Evolutionary conservation across 116 monocot genomes (phyloP), one percentile per base, ranked within the genome.

Genomic region (Thalassia testudinum): DNA sequence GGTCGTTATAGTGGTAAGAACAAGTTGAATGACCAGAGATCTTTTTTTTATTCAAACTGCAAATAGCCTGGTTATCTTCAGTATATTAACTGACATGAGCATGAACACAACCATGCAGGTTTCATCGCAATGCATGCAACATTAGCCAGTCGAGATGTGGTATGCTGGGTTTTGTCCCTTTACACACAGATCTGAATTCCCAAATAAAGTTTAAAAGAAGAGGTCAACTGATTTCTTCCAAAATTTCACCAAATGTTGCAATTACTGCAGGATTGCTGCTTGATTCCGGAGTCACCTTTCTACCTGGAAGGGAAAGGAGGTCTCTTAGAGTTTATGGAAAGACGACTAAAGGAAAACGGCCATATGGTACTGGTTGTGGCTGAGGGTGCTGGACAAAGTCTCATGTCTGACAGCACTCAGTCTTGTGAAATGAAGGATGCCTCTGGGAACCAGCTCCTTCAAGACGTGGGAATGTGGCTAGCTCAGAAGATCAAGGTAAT

Each of bases 61-160:
- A n/a, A n/a, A n/a, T n/a, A n/a, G n/a, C n/a, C n/a, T n/a, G n/a
- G n/a, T n/a, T n/a, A n/a, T n/a, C n/a, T n/a, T n/a, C n/a, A n/a
- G n/a, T n/a, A n/a, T n/a, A n/a, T n/a, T n/a, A n/a, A n/a, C n/a
- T n/a, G n/a, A n/a, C n/a, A n/a, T n/a, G n/a, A n/a, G n/a, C 30
- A 34, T 5, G 30, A 34, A 34, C 30, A 5, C 30, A 5, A 7
- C 15, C 15, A 5, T 45, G 4, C 66, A 77, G 91, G 88, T 24
- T 88, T 88, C 60, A 83, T 88, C 52, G 83, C 88, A 12, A 79
- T 83, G 88, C 77, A 79, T 63, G 88, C 88, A n/a, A 88, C 88
- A 52, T 79, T 88, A 51, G 83, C 88, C 0, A 88, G 75, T 64
- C 62, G 82, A 62, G 82, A 87, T 43, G 82, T 82, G 79, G 81